Evolutionary conservation across 331 rosid genomes (phyloP).

Genomic region (Dryas integrifolia): DNA sequence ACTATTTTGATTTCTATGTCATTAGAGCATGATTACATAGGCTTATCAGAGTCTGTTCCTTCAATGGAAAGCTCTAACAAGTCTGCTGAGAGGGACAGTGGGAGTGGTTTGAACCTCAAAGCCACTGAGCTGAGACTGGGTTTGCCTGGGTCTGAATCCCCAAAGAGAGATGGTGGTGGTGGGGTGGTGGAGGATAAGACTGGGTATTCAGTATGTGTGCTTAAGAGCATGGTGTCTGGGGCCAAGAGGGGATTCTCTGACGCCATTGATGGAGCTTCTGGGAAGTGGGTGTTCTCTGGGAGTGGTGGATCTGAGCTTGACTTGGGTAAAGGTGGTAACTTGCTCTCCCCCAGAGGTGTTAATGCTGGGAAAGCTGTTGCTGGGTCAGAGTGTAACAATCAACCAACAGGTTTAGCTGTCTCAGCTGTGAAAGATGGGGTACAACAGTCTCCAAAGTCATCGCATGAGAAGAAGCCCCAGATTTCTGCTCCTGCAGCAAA

Average conservation of each 20-base stretch:
- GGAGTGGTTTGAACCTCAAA: constrained; percentile 59
- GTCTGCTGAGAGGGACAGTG: constrained; percentile 30
- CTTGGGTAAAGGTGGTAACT: constrained; percentile 47
- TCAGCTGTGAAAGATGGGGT: constrained; percentile 49
- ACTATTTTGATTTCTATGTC: constrained; percentile 62
- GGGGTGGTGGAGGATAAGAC: constrained; percentile 31
- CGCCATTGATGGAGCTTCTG: constrained; percentile 66
- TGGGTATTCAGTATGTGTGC: constrained; percentile 31
- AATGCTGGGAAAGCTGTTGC: constrained; percentile 30
- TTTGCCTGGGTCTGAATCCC: constrained; percentile 82
- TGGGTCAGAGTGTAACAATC: constrained; percentile 42
- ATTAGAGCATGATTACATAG: constrained; percentile 66
- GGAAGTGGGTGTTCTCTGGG: constrained; percentile 65
- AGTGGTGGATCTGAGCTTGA: constrained; percentile 65
- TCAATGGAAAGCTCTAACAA: constrained; percentile 58
- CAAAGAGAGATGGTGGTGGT: constrained; percentile 47
- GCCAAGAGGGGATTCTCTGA: constrained; percentile 93
- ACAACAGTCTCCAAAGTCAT: constrained; percentile 53
- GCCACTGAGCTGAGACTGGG: constrained; percentile 93
- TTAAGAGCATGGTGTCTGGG: constrained; percentile 60
- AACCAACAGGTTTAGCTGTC: constrained; percentile 35
- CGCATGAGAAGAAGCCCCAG: constrained; percentile 73
- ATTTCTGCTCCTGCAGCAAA: constrained; percentile 64
- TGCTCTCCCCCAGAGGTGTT: constrained; percentile 61
- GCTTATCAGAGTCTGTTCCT: constrained; percentile 52